Evolutionary conservation across 2,329 filamentous ascomycete genomes (phyloP), one percentile per base, ranked within the genome.

Genomic region (Aspergillus sp.): DNA sequence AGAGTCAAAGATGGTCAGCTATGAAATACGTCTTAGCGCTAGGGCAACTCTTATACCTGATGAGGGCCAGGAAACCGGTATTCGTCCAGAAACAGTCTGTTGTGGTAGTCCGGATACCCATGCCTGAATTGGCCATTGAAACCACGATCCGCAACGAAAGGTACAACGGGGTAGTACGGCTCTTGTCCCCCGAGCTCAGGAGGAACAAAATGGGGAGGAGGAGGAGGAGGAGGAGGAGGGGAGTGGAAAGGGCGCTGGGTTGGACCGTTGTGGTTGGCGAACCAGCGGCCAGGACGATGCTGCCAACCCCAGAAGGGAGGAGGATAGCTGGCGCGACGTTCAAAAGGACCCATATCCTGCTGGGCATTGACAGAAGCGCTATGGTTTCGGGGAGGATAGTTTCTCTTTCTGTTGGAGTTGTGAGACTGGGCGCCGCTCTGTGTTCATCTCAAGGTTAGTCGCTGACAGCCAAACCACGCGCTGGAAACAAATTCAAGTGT

Each of bases 11-110:
- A n/a, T 22, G 15, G 9, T 61, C 7, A 61, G 49, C 23, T 22
- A 17, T 38, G 22, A n/a, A 43, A 22, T 43, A 4, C 15, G 8
- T 25, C 28, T 7, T 11, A 25, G 3, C 25, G 31, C 2, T 15
- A 45, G 17, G 17, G 46, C 23, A 19, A 15, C 38, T 5, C 22
- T 22, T 54, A 54, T 57, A 68, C 66, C 56, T 64, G 55, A 47
- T 65, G 63, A 22, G 54, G 46, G 23, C 57, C 59, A 11, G 63
- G 28, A 13, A 60, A 65, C 4, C 65, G 58, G 48, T 60, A 62
- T 23, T 65, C 51, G 38, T 66, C 64, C n/a, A 58, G n/a, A 4
- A 65, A 59, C 38, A 65, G 31, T 47, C 45, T 60, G 51, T 56
- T 61, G 28, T 50, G 43, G 22, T 31, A 53, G 8, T 60, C 57